phyloP scores from a whole-genome alignment of 148 eudicot species.

The Rhododendron ferrugineum region DNA sequence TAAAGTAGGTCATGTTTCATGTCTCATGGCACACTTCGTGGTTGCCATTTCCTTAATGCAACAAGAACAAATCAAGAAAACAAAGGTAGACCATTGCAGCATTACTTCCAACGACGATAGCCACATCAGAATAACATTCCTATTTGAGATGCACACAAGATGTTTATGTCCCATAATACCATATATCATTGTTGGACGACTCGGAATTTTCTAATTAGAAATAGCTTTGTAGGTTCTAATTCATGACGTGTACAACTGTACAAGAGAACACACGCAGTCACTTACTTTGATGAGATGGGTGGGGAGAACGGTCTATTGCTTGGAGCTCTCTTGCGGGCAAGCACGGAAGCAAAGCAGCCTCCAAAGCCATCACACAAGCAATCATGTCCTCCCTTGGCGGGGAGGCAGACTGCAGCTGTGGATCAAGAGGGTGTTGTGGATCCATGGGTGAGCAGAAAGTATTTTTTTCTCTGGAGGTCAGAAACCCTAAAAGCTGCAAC shows the following conservation, averaged over 20 bases:
- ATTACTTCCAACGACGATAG: background rate
- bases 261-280: background rate
- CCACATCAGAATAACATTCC: background rate
- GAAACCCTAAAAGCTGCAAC: slow-evolving; percentile 1
- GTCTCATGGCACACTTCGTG: background rate
- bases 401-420: slow-evolving; percentile 29
- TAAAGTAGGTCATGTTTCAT: background rate
- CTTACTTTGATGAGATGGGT: slow-evolving; percentile 85
- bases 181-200: background rate
- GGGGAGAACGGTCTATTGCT: slow-evolving; percentile 90
- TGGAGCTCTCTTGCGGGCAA: slow-evolving; percentile 98
- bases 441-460: slow-evolving; percentile 11
- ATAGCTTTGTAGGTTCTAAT: background rate
- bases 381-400: slow-evolving; percentile 61
- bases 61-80: background rate
- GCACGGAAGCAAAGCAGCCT: slow-evolving; percentile 90
- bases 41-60: background rate
- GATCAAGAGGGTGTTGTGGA: slow-evolving; percentile 25
- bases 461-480: background rate
- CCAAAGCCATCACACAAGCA: slow-evolving; percentile 65
- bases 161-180: background rate
- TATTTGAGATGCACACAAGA: background rate
- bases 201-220: background rate
- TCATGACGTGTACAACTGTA: background rate
- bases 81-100: background rate